Evolutionary conservation across 2,329 filamentous ascomycete species (phyloP).

Genomic region (Madurella fahalii): DNA sequence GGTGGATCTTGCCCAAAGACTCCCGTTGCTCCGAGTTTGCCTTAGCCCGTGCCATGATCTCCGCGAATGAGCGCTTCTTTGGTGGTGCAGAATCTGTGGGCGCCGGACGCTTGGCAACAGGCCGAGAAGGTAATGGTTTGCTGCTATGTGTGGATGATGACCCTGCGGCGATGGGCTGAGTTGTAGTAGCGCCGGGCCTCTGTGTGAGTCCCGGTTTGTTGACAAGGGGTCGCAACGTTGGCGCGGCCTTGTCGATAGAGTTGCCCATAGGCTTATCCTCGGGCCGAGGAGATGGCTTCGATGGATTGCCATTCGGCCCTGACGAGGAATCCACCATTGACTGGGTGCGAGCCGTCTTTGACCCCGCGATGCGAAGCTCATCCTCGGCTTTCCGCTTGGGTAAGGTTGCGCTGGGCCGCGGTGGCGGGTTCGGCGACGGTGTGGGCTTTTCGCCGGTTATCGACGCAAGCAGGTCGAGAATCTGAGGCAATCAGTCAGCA

Average conservation of each 20-base stretch:
- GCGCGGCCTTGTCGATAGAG: conserved; percentile 18
- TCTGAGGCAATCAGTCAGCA: conserved; percentile 35
- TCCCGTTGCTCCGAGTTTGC: conserved; percentile 58
- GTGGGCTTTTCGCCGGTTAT: conserved; percentile 53
- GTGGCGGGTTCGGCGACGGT: conserved; percentile 32
- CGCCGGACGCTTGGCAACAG: conserved; percentile 13
- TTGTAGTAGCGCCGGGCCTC: neutral
- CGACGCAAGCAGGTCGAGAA: conserved; percentile 56
- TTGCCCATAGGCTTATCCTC: conserved; percentile 14
- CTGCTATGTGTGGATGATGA: conserved; percentile 7
- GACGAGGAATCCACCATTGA: conserved; percentile 24
- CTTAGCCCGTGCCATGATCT: conserved; percentile 69
- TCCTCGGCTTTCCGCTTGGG: conserved; percentile 57
- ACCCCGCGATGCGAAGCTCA: conserved; percentile 38
- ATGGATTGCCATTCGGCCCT: conserved; percentile 20
- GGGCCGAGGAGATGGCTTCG: conserved; percentile 29
- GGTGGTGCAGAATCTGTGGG: conserved; percentile 43
- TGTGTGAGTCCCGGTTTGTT: conserved; percentile 1
- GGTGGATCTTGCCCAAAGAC: conserved; percentile 68
- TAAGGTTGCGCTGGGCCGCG: conserved; percentile 29
- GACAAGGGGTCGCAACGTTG: conserved; percentile 12
- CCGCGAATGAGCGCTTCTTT: conserved; percentile 70
- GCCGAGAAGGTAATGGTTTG: conserved; percentile 15
- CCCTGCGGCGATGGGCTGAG: neutral
- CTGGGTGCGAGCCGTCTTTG: conserved; percentile 41